Evolutionary conservation across 305 asterid species (phyloP).

Genomic region (Fraxinus sp.): DNA sequence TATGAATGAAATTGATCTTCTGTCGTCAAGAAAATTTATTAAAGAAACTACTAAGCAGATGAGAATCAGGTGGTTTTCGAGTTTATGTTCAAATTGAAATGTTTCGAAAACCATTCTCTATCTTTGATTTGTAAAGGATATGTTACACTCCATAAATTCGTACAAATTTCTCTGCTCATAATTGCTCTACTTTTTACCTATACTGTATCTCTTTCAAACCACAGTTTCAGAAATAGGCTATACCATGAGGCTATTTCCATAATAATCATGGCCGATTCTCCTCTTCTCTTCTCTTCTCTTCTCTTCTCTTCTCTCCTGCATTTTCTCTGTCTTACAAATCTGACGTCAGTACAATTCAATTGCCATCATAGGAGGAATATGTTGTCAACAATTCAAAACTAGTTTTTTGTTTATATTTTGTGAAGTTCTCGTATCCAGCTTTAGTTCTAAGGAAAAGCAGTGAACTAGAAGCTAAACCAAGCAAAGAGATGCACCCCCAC

Average conservation of each 20-base stretch:
- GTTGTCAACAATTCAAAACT: conserved; percentile 26
- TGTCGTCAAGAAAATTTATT: neutral
- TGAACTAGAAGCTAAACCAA: conserved; percentile 48
- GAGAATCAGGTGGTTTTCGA: too few species aligned
- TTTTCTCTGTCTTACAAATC: neutral
- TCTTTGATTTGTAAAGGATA: neutral
- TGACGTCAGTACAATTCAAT: conserved; percentile 3
- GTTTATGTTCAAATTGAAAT: too few species aligned
- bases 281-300: too few species aligned
- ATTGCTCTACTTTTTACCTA: neutral
- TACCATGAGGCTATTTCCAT: neutral
- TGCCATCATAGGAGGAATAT: neutral
- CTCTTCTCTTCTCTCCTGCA: neutral
- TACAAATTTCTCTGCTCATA: neutral
- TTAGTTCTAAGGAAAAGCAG: conserved; percentile 51
- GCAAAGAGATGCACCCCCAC: conserved; percentile 59
- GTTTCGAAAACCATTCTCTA: neutral
- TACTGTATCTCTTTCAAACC: neutral
- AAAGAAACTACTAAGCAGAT: neutral
- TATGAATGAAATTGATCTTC: neutral
- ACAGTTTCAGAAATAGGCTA: neutral
- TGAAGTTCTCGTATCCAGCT: conserved; percentile 40
- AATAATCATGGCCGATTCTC: neutral
- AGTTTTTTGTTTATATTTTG: conserved; percentile 30
- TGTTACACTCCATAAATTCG: neutral